Conservation (phyloP, 1,139 yeast genomes). For the Blastobotrys aristatus region DNA sequence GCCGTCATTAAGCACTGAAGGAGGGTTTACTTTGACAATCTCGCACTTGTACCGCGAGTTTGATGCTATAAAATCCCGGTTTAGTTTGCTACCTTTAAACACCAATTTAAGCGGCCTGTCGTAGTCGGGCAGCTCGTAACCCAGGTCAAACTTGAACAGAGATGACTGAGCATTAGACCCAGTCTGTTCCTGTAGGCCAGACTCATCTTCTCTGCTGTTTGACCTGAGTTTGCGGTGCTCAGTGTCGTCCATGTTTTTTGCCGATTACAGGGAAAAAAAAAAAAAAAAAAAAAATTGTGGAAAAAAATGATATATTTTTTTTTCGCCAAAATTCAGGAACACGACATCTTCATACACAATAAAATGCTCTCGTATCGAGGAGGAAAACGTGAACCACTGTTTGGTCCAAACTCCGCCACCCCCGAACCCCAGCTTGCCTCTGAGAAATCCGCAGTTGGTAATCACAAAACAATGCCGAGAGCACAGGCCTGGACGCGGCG, state of each 20-base stretch:
- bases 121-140: conserved; percentile 11
- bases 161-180: too few species aligned
- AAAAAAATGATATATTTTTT: too few species aligned
- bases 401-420: not conserved
- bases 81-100: not conserved
- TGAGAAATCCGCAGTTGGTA: too few species aligned
- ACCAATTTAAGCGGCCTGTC: conserved; percentile 2
- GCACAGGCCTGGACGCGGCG: too few species aligned
- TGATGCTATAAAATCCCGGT: not conserved
- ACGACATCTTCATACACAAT: not conserved
- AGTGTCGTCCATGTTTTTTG: not conserved
- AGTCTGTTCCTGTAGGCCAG: not conserved
- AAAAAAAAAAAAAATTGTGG: too few species aligned
- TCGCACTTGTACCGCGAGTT: not conserved
- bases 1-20: not conserved
- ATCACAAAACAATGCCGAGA: too few species aligned
- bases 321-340: too few species aligned
- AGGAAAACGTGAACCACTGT: not conserved
- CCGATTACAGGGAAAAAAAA: too few species aligned
- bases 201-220: not conserved
- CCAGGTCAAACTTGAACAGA: conserved; percentile 9
- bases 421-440: not conserved
- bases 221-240: conserved; percentile 4
- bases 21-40: not conserved
- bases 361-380: not conserved